Evolutionary conservation across 2,329 filamentous ascomycete species (phyloP).

Genomic region (Alternaria solani): DNA sequence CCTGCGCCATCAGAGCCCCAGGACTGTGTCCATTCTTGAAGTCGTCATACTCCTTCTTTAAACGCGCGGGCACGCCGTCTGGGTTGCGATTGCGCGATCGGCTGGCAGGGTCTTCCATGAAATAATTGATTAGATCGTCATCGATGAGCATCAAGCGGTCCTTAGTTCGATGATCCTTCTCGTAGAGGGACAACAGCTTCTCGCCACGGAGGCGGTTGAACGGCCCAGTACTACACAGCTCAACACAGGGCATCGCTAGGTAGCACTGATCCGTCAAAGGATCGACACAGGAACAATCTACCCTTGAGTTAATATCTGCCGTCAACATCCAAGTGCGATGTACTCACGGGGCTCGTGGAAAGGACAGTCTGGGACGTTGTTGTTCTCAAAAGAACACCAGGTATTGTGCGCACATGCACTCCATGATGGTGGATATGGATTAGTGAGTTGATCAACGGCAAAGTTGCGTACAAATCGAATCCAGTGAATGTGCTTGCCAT

Average conservation of each 20-base stretch:
- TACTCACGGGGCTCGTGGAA: slow-evolving; percentile 31
- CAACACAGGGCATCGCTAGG: slow-evolving; percentile 25
- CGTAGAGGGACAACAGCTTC: slow-evolving; percentile 28
- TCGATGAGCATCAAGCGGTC: slow-evolving; percentile 38
- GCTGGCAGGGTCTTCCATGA: slow-evolving; percentile 6
- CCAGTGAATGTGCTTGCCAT: slow-evolving; percentile 34
- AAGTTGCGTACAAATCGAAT: slow-evolving; percentile 19
- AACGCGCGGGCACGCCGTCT: slow-evolving; percentile 16
- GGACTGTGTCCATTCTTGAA: slow-evolving; percentile 12
- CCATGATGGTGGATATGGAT: slow-evolving; percentile 10
- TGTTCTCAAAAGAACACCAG: slow-evolving; percentile 25
- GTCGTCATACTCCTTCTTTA: slow-evolving; percentile 23
- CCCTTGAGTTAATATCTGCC: not conserved
- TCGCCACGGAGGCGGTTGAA: slow-evolving; percentile 31
- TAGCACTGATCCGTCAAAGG: slow-evolving; percentile 30
- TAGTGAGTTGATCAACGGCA: slow-evolving; percentile 27
- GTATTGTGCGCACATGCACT: slow-evolving; percentile 13
- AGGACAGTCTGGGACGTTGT: slow-evolving; percentile 30
- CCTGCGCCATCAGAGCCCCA: slow-evolving; percentile 29
- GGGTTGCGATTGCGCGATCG: not conserved
- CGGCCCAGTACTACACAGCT: slow-evolving; percentile 24
- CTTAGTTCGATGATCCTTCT: slow-evolving; percentile 24
- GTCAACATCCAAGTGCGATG: not conserved
- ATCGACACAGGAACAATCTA: slow-evolving; percentile 28
- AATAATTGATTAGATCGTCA: slow-evolving; percentile 23